Conservation (phyloP, 2,329 filamentous ascomycete species). For the Beauveria varroae region DNA sequence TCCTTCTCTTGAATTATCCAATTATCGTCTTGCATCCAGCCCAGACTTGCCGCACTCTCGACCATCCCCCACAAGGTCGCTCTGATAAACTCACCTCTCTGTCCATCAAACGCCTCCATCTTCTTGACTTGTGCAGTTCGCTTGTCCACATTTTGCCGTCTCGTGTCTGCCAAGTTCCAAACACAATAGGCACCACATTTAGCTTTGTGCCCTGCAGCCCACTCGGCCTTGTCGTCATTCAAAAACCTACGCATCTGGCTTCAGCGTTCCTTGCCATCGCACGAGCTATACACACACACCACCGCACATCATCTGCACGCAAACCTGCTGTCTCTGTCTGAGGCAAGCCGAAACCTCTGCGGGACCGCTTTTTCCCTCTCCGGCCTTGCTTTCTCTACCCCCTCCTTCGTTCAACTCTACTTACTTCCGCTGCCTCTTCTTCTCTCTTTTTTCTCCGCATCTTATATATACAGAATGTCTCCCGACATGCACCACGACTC, state of each 20-base stretch:
- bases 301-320: conserved; percentile 1
- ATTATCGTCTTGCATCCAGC: background rate
- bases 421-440: background rate
- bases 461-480: conserved; percentile 4
- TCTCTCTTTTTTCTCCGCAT: background rate
- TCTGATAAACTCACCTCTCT: conserved; percentile 4
- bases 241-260: background rate
- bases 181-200: background rate
- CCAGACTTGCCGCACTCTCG: background rate
- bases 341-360: background rate
- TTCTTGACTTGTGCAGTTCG: background rate
- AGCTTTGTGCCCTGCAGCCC: conserved; percentile 2
- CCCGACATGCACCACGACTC: conserved; percentile 2
- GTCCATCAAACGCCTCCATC: background rate
- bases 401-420: background rate
- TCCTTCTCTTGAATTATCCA: background rate
- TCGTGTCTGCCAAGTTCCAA: conserved; percentile 4
- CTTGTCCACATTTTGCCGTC: conserved; percentile 1
- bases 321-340: background rate
- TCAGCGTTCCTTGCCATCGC: background rate
- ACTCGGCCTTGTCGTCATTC: conserved; percentile 1
- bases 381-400: background rate
- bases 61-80: background rate
- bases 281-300: conserved; percentile 3
- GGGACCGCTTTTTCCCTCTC: background rate